Evolutionary conservation across 2,329 filamentous ascomycete genomes (phyloP), one percentile per base, ranked within the genome.

Genomic region (Trichophyton rubrum): DNA sequence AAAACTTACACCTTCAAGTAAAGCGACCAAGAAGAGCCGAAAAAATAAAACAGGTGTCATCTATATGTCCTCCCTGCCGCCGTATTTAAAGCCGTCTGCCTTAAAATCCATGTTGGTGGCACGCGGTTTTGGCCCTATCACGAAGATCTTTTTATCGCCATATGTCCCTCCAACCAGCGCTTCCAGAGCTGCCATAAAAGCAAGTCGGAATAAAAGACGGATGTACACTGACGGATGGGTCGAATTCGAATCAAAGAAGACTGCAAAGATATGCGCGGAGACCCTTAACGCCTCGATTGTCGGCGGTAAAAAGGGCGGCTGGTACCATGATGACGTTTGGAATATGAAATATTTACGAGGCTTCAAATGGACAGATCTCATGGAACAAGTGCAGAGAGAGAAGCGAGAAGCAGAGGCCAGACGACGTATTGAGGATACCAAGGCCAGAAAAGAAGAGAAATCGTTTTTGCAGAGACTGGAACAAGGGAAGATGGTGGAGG

Each of bases 181-280:
- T 30, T 58, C 56, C 17, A 61, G 60, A 1, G 60, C 64, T 13
- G 56, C 66, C 20, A 65, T 56, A 59, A 63, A 9, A 61, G 65
- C 13, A 60, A 59, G 61, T 40, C 66, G 64, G 40, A 76, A 75
- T 62, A 75, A 74, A 63, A 70, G 75, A 60, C 66, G 68, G 41
- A 71, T 70, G 3, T 78, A 77, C 64, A 68, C 72, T 2, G 76
- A 78, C 63, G 76, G 76, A 3, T 78, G 76, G 76, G 71, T 78
- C 11, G 75, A 78, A 59, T 77, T 78, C 60, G 71, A 67, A n/a
- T 75, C 73, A 30, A 77, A 77, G 62, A 74, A 72, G 62, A 73
- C 69, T 6, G 76, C 76, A 0, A 76, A 77, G 66, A 68, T 75
- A 22, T 76, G 74, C 60, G 75, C 75, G 2, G 74, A 77, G 66